Base-by-base conservation (phyloP, 23 red algal species). In the Chondrus crispus region DNA sequence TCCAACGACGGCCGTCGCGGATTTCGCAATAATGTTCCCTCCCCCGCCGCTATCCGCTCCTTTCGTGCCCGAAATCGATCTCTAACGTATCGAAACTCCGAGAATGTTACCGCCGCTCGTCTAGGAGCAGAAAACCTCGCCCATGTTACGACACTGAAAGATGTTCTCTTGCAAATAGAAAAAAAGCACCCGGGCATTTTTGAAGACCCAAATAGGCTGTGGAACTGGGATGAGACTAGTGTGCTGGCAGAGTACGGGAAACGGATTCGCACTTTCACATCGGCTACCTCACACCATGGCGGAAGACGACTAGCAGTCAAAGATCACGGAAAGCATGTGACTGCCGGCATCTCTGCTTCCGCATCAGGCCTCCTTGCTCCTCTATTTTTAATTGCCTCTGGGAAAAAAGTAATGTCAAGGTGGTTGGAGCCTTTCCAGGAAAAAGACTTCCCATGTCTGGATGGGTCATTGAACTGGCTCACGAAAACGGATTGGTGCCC, bases 311-410 rank as follows among this genome's bases (percentile, higher is more conserved):
- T 54, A 10, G 13, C 41, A 3, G 58, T 80, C n/a, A 80, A 80
- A 54, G 75, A 80, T 2, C n/a, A 55, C 40, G 75, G 75, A 7
- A 80, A 80, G 47, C 75, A 80, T 28, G 75, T 80, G 11, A 80
- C 75, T 5, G 75, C 75, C 5, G 75, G 46, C 5, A 80, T 80
- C 10, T 19, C 41, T 7, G 28, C 35, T 13, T 80, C 75, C 16
- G 75, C 75, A 13, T 46, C 75, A 53, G 75, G 75, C 28, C 6
- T 57, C 29, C 3, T 55, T 10, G 75, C 75, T 55, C 42, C 47
- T 2, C 19, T 80, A 20, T 35, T 80, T 5, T 2, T 80, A 7
- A 55, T 80, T 2, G 38, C 28, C 2, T 41, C 75, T 14, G 47
- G 46, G 14, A 80, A 55, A 16, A 22, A 5, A 53, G 39, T 29